Conservation (phyloP, 2,329 filamentous ascomycete species). For the Colletotrichum musicola region DNA sequence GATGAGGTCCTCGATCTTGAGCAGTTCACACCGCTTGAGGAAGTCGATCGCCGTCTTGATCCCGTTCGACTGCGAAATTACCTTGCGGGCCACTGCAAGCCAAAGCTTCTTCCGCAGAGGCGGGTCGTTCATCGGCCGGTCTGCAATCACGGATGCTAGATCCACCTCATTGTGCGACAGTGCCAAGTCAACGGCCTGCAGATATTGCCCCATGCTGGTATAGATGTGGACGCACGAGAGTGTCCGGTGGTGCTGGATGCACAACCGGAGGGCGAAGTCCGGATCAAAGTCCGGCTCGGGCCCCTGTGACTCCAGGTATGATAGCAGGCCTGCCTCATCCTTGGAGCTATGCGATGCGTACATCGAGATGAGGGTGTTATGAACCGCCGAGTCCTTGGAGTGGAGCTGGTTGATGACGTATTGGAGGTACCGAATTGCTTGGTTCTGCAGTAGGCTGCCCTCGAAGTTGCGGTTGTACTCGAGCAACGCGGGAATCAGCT, state of each 20-base stretch:
- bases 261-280: conserved; percentile 94
- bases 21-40: conserved; percentile 87
- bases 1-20: conserved; percentile 96
- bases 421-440: conserved; percentile 92
- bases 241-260: conserved; percentile 93
- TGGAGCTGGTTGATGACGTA: conserved; percentile 91
- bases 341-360: conserved; percentile 88
- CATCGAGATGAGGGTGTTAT: conserved; percentile 97
- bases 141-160: conserved; percentile 88
- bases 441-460: conserved; percentile 80
- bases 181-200: conserved; percentile 92
- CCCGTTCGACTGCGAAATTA: conserved; percentile 86
- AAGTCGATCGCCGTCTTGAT: conserved; percentile 97
- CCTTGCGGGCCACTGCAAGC: conserved; percentile 94
- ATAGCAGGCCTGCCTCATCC: conserved; percentile 86
- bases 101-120: conserved; percentile 92
- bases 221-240: conserved; percentile 98
- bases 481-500: conserved; percentile 90
- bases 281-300: conserved; percentile 90
- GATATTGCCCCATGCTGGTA: conserved; percentile 94
- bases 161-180: conserved; percentile 91
- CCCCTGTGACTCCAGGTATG: conserved; percentile 91
- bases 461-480: conserved; percentile 89
- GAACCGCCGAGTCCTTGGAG: conserved; percentile 86
- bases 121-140: conserved; percentile 83